Evolutionary conservation across 2,329 filamentous ascomycete species (phyloP).

Genomic region (Colletotrichum chlorophyti): DNA sequence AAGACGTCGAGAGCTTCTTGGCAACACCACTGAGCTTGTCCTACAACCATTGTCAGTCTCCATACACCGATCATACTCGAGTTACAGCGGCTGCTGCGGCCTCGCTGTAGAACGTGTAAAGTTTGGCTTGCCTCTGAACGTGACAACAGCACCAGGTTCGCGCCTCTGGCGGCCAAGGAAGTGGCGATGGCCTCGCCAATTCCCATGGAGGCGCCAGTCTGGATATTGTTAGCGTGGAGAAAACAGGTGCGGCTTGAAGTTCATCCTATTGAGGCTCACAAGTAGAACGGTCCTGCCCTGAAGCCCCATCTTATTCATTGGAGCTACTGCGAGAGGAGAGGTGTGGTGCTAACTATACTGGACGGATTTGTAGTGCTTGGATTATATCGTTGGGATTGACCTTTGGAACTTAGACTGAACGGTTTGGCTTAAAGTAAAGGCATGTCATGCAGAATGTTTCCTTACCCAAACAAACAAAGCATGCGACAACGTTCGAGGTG

Average conservation of each 20-base stretch:
- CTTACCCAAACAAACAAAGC: no score
- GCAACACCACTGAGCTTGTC: slow-evolving; percentile 33
- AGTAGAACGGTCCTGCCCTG: slow-evolving; percentile 1
- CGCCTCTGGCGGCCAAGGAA: slow-evolving; percentile 43
- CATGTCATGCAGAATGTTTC: no score
- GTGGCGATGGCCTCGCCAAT: slow-evolving; percentile 52
- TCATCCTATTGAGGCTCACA: no score
- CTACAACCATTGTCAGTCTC: background rate
- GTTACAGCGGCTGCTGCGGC: no score
- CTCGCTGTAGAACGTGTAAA: no score
- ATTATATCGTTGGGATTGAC: no score
- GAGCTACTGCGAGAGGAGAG: background rate
- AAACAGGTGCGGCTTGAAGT: slow-evolving; percentile 6
- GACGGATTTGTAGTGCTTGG: no score
- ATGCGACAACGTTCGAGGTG: no score
- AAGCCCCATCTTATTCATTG: background rate
- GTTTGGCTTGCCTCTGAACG: slow-evolving; percentile 37
- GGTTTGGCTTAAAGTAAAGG: no score
- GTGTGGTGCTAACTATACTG: background rate
- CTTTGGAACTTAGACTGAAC: no score
- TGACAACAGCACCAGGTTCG: slow-evolving; percentile 50
- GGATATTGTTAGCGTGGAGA: background rate
- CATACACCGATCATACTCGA: no score
- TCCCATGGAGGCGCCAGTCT: slow-evolving; percentile 52
- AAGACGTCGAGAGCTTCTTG: slow-evolving; percentile 28